A percentile compares a stretch with the other conserved stretches of the same genome.
Conservation (phyloP, 1,284 basidiomycete genomes). For the Sanghuangporus weigelae region DNA sequence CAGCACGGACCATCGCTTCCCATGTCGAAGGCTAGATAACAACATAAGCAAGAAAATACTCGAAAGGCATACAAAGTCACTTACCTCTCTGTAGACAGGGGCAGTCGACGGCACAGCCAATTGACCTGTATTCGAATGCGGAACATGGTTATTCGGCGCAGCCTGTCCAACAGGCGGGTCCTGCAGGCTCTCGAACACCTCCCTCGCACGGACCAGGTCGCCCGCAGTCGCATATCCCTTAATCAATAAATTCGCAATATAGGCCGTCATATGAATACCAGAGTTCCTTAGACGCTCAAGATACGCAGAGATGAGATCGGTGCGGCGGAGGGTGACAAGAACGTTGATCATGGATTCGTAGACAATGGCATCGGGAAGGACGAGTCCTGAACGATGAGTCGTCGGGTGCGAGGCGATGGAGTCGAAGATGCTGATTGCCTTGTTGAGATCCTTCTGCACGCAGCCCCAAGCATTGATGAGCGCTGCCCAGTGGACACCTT, state of each 20-base stretch:
- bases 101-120: constrained; percentile 36
- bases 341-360: constrained; percentile 93
- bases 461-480: constrained; percentile 91
- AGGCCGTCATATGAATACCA: constrained; percentile 88
- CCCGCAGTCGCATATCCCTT: constrained; percentile 78
- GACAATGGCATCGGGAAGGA: constrained; percentile 75
- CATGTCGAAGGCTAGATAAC: constrained; percentile 71
- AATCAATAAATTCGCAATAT: constrained; percentile 92
- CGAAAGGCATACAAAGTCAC: constrained; percentile 26
- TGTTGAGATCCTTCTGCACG: constrained; percentile 71
- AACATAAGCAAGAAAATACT: background rate
- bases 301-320: constrained; percentile 76
- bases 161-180: constrained; percentile 87
- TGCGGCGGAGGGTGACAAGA: constrained; percentile 72
- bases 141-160: constrained; percentile 83
- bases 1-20: constrained; percentile 94
- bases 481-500: constrained; percentile 88
- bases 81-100: constrained; percentile 86
- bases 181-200: constrained; percentile 81
- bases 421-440: constrained; percentile 77
- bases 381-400: constrained; percentile 26
- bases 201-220: constrained; percentile 65
- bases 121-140: constrained; percentile 42
- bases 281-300: constrained; percentile 56
- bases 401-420: constrained; percentile 57